Conservation (phyloP, 164 flowering plant genomes). For the Magnolia sinica region DNA sequence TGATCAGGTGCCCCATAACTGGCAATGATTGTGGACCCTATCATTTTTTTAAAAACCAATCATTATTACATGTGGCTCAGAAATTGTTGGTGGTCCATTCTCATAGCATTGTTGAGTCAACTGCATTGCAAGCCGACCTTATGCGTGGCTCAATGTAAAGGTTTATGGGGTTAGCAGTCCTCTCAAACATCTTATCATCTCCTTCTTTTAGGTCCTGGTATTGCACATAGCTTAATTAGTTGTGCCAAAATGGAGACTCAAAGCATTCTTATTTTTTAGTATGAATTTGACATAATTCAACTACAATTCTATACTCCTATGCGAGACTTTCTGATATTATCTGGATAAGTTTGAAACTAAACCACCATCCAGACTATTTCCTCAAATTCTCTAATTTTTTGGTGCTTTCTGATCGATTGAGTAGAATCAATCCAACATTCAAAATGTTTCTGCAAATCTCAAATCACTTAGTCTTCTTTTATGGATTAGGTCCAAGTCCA, state of each 20-base stretch:
- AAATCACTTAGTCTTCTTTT: background rate
- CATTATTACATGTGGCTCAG: no score
- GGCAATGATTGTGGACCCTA: no score
- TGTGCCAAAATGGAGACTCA: background rate
- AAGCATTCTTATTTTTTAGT: background rate
- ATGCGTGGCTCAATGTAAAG: background rate
- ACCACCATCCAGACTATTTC: no score
- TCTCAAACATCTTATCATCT: background rate
- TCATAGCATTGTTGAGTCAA: no score
- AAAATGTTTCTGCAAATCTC: background rate
- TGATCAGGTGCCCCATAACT: no score
- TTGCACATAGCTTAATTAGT: background rate
- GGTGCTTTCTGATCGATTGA: background rate
- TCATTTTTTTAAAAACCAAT: no score
- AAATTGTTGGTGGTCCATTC: no score
- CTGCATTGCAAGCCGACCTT: no score
- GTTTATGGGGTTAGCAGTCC: background rate
- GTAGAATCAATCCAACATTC: background rate
- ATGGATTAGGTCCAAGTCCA: conserved; percentile 11
- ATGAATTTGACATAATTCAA: background rate
- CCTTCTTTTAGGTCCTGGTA: background rate
- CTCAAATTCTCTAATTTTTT: background rate
- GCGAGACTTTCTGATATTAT: background rate
- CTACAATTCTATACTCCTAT: background rate
- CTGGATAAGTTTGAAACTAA: no score